These are phyloP conservation scores for Paramecium caudatum DNA, from an alignment of 73 alveolate species.

Conservation along the genomic window DNA sequence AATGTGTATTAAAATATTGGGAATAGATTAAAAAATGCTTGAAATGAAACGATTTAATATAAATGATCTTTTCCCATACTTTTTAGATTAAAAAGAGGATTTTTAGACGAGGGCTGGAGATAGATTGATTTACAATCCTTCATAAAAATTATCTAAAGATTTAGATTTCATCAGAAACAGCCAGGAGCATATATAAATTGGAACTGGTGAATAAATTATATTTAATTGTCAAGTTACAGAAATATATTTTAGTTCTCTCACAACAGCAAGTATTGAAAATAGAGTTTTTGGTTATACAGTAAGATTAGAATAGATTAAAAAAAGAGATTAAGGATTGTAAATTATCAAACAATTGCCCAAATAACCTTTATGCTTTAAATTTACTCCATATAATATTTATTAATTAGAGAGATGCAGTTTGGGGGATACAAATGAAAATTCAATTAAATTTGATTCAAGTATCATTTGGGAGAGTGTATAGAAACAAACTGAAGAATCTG, in stretches of 20 bases:
- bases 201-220: neutral
- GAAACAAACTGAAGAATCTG: neutral
- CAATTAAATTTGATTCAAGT: constrained; percentile 32
- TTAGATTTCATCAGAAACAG: neutral
- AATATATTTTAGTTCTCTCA: neutral
- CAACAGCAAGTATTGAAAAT: neutral
- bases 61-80: constrained; percentile 47
- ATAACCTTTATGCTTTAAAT: neutral
- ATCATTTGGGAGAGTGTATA: constrained; percentile 51
- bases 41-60: constrained; percentile 33
- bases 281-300: constrained; percentile 30
- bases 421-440: neutral
- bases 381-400: neutral
- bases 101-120: constrained; percentile 15
- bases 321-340: neutral
- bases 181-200: neutral
- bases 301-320: neutral
- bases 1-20: constrained; percentile 38
- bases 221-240: constrained; percentile 32
- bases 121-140: neutral
- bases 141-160: constrained; percentile 1
- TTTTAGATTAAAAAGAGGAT: constrained; percentile 21
- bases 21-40: neutral
- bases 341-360: neutral
- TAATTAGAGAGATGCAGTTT: neutral